Percentiles rank a stretch among this genome's conserved stretches.
phyloP scores from a whole-genome alignment of 2,329 filamentous ascomycete species.

The Cordyceps javanica region DNA sequence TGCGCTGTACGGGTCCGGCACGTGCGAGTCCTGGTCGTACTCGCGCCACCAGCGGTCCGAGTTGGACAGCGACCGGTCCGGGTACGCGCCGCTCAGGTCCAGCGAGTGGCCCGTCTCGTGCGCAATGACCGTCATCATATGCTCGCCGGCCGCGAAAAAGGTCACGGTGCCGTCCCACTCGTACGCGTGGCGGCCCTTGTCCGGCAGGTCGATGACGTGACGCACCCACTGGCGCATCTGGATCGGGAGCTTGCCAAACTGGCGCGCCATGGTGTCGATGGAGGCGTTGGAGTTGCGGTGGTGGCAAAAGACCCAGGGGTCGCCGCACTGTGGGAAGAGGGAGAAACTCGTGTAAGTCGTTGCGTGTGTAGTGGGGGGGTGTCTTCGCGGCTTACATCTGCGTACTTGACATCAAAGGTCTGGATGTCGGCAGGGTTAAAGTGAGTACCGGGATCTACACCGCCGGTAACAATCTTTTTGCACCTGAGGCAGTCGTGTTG shows the following conservation, averaged over 20 bases:
- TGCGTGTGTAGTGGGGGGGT: background rate
- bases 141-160: constrained; percentile 8
- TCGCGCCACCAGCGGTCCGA: constrained; percentile 9
- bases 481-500: background rate
- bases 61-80: constrained; percentile 6
- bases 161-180: constrained; percentile 4
- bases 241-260: constrained; percentile 22
- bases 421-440: constrained; percentile 7
- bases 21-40: constrained; percentile 8
- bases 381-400: background rate
- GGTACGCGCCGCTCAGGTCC: constrained; percentile 7
- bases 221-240: constrained; percentile 21
- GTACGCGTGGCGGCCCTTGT: constrained; percentile 1
- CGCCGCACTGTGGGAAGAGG: constrained; percentile 15
- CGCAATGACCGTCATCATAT: constrained; percentile 10
- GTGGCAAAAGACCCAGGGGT: constrained; percentile 24
- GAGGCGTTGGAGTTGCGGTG: constrained; percentile 17
- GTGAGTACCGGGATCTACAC: background rate
- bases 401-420: constrained; percentile 11
- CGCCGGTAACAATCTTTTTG: constrained; percentile 6
- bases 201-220: constrained; percentile 14
- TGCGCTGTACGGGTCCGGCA: constrained; percentile 7
- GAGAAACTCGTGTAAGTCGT: background rate
- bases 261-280: constrained; percentile 18
- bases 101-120: constrained; percentile 11